Percentiles rank a stretch among this genome's conserved stretches.
Conservation (phyloP, 2,329 filamentous ascomycete species). For the Fusarium siculi region DNA sequence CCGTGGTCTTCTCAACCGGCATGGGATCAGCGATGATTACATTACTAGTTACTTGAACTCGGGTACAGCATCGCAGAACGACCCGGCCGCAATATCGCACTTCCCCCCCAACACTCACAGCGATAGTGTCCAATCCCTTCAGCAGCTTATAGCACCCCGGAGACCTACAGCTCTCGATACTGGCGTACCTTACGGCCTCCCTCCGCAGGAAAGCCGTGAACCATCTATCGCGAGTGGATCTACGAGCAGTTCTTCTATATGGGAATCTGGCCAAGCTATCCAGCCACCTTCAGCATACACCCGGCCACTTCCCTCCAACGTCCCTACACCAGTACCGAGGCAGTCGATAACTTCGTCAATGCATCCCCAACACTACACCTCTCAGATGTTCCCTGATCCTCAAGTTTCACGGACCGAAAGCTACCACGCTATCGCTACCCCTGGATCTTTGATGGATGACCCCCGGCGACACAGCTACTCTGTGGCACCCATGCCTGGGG, state of each 20-base stretch:
- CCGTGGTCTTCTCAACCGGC: slow-evolving; percentile 65
- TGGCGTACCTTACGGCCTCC: slow-evolving; percentile 42
- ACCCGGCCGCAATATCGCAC: slow-evolving; percentile 30
- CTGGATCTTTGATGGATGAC: slow-evolving; percentile 40
- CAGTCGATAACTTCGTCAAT: slow-evolving; percentile 38
- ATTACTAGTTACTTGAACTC: slow-evolving; percentile 57
- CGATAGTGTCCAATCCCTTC: slow-evolving; percentile 48
- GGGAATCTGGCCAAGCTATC: slow-evolving; percentile 46
- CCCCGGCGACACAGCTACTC: slow-evolving; percentile 42
- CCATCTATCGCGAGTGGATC: slow-evolving; percentile 48
- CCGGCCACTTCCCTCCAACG: slow-evolving; percentile 42
- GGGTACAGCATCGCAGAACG: slow-evolving; percentile 29
- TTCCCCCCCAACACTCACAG: slow-evolving; percentile 40
- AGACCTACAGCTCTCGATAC: slow-evolving; percentile 46
- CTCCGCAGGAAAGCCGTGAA: slow-evolving; percentile 49
- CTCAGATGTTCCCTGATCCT: slow-evolving; percentile 35
- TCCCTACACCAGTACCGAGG: slow-evolving; percentile 36
- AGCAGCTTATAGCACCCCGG: slow-evolving; percentile 52
- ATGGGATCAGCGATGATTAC: slow-evolving; percentile 67
- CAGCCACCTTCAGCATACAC: slow-evolving; percentile 41
- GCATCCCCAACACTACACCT: slow-evolving; percentile 37
- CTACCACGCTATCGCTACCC: slow-evolving; percentile 32
- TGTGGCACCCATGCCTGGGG: slow-evolving; percentile 33
- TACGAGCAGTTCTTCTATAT: slow-evolving; percentile 47
- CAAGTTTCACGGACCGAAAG: slow-evolving; percentile 37